These are phyloP conservation scores for Daphne laureola DNA, from an alignment of 441 rosid genomes.

Conservation along the genomic window DNA sequence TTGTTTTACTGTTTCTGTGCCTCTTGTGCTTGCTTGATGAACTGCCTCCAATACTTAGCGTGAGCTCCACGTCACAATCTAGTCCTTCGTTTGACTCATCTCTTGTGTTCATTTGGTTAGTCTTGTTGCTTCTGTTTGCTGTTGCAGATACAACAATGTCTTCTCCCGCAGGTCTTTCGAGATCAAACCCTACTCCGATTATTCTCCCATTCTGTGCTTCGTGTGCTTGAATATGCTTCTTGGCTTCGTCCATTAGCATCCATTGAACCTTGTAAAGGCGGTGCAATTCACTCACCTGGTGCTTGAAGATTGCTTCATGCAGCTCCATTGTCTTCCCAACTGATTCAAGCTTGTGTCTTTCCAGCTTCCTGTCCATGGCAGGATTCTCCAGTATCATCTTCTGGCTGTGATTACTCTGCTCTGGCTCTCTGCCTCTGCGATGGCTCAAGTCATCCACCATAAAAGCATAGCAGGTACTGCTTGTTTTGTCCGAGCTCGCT, in stretches of 20 bases:
- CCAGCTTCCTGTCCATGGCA: constrained; percentile 37
- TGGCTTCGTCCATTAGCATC: constrained; percentile 55
- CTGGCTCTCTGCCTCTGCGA: constrained; percentile 20
- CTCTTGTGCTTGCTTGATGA: constrained; percentile 18
- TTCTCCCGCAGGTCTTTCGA: constrained; percentile 35
- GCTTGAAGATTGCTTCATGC: constrained; percentile 64
- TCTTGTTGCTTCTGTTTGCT: constrained; percentile 18
- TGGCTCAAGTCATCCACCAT: constrained; percentile 34
- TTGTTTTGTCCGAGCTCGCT: constrained; percentile 27
- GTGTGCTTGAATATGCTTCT: constrained; percentile 31
- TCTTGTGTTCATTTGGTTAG: constrained; percentile 14
- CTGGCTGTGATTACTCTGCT: constrained; percentile 13
- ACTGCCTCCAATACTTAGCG: constrained; percentile 54
- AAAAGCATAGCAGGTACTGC: constrained; percentile 21
- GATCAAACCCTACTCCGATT: constrained; percentile 26
- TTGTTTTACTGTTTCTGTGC: constrained; percentile 6
- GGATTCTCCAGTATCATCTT: constrained; percentile 13
- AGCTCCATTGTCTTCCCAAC: constrained; percentile 67
- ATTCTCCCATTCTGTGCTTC: constrained; percentile 40
- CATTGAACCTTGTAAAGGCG: constrained; percentile 59
- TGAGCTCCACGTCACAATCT: constrained; percentile 57
- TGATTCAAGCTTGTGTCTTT: constrained; percentile 40
- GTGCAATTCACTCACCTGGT: constrained; percentile 82
- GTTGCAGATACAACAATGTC: constrained; percentile 21
- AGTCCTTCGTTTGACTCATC: constrained; percentile 20